Base-by-base conservation (phyloP, 805 yeast genomes). In the Danielia reshetovae region DNA sequence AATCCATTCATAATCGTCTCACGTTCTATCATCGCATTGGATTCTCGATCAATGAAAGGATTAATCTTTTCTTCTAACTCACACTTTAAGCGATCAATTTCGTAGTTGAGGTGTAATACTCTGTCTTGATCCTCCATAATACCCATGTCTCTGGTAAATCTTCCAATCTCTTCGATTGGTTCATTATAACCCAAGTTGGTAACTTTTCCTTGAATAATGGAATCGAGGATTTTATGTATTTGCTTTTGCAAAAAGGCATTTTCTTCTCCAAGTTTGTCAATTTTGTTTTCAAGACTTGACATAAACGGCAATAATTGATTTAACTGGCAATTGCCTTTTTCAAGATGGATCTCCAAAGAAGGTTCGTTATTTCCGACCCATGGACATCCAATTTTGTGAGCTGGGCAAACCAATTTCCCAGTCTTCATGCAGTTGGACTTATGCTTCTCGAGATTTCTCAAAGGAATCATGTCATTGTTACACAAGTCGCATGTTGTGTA, bases 111-210 rank as follows among this genome's bases (percentile, higher is more conserved):
- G 32, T 57, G 53, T 1, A 59, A 31, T 27, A 65, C 37, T 32
- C 52, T 57, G 35, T 60, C 62, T 28, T 55, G 60, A 30, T 46
- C 57, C 22, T 48, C 49, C 17, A 46, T 47, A 11, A 41, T 35
- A 8, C 49, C 45, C 4, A 38, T 18, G 14, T 22, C 35, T 24
- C 43, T 19, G 25, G 46, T 43, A 28, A 49, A 43, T 31, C 49
- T 47, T 30, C 55, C 54, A 34, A 74, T 60, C 40, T 74, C 80
- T 46, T 73, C 77, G 7, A 72, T 42, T 3, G 67, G 65, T 31
- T 70, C 64, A 24, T 62, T 57, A 44, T 68, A 70, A 0, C 79
- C 79, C 14, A 73, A 46, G 43, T 74, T 74, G 1, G 75, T 67
- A 14, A 74, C 53, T 43, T 64, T 71, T 0, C 79, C 80, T 36